phyloP scores from a whole-genome alignment of 148 eudicot species.

The Fagopyrum esculentum region DNA sequence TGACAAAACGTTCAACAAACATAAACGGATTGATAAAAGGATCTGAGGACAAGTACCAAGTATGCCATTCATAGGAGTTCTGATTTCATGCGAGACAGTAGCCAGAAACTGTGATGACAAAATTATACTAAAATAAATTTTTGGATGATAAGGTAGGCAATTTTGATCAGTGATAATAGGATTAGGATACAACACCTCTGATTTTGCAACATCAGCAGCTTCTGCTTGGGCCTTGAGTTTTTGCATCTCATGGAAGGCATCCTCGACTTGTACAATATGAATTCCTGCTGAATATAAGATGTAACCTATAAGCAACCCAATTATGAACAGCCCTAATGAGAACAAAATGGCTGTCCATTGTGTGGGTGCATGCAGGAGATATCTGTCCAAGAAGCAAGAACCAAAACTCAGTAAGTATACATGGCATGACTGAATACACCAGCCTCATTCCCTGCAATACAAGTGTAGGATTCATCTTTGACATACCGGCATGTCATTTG shows the following conservation, averaged over 20 bases:
- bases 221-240: conserved; percentile 50
- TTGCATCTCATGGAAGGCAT: conserved; percentile 55
- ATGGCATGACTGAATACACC: neutral
- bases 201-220: conserved; percentile 78
- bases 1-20: neutral
- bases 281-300: conserved; percentile 36
- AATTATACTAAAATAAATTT: neutral
- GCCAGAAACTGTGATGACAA: conserved; percentile 51
- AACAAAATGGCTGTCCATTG: conserved; percentile 37
- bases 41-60: conserved; percentile 34
- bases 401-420: neutral
- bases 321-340: conserved; percentile 28
- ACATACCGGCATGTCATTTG: conserved; percentile 60
- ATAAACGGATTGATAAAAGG: neutral
- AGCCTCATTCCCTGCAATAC: neutral
- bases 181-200: conserved; percentile 34
- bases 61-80: conserved; percentile 77
- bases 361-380: conserved; percentile 47
- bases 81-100: conserved; percentile 70
- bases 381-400: conserved; percentile 29
- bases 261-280: conserved; percentile 53
- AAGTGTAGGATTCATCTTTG: neutral
- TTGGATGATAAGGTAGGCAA: neutral
- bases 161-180: neutral
- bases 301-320: conserved; percentile 34